Base-by-base conservation (phyloP, 148 eudicot species). In the Chenopodium formosanum region DNA sequence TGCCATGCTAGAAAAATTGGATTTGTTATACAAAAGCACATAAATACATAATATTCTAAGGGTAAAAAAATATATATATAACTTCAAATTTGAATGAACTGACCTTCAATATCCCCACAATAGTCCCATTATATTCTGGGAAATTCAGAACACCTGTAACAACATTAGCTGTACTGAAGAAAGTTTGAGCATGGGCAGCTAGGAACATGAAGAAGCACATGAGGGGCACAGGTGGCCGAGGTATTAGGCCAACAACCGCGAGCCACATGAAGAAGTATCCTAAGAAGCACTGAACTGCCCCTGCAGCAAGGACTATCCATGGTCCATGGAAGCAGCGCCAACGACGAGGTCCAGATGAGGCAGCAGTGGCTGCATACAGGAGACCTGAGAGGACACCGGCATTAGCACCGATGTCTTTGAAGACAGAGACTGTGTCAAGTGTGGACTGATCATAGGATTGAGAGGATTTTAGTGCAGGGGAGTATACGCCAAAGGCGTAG, bases 41-140 rank as follows among this genome's bases (percentile, higher is more conserved):
- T 20, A 27, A 25, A 66, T 66, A 25, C 2, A 1, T 12, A 23
- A n/a, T 64, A 40, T 92, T 91, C 0, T 90, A 90, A 9, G 96
- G 90, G 65, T 90, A 91, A 81, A 92, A 74, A 94, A 40, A 40
- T 34, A 34, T 0, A 34, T 2, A 89, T 5, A 6, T 17, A 96
- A 90, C 89, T 91, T 91, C 25, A 93, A 88, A 65, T 92, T 71
- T 40, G 91, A 0, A 90, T 47, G 11, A n/a, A 4, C 16, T 85
- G 65, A 95, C 99, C 99, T 95, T 95, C 94, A 95, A 87, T 66
- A 95, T 94, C 20, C 99, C 98, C 25, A 96, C 97, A 60, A 87
- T 82, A 19, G 99, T 96, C 9, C 99, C 98, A 27, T 92, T 86
- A 77, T 88, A 92, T 65, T 86, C 90, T 0, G 90, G 94, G 48